Percentiles rank a stretch among this genome's conserved stretches.
These are phyloP conservation scores for Boletellus emodensis DNA, from an alignment of 768 basidiomycete species.

Conservation along the genomic window DNA sequence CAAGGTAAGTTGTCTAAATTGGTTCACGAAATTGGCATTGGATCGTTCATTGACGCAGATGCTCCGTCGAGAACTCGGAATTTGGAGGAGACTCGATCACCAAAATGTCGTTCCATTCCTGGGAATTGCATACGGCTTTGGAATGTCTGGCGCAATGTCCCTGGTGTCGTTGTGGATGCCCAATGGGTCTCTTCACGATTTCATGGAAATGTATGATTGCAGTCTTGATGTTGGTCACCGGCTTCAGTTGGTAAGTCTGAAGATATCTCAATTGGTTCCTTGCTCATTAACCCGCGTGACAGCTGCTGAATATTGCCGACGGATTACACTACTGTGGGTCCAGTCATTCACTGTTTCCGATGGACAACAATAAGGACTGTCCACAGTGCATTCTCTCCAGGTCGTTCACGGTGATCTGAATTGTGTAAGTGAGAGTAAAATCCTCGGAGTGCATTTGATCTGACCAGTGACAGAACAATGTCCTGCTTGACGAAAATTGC, in stretches of 20 bases:
- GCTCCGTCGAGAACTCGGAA: slow-evolving; percentile 4
- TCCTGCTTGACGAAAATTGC: neutral
- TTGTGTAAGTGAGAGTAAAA: no score
- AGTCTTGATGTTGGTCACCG: neutral
- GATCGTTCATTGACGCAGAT: neutral
- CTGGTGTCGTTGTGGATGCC: no score
- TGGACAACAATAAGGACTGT: no score
- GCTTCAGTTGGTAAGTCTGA: slow-evolving; percentile 9
- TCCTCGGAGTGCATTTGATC: no score
- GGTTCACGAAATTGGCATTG: no score
- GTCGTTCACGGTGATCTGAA: no score
- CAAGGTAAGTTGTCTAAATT: neutral
- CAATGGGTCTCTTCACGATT: no score
- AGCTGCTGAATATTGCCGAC: neutral
- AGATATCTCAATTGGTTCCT: neutral
- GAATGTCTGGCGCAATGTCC: no score
- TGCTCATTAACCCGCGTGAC: neutral
- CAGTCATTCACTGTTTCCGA: neutral
- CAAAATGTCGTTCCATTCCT: no score
- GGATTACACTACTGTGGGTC: neutral
- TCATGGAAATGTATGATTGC: no score
- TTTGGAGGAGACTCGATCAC: neutral
- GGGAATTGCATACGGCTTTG: no score
- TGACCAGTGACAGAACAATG: neutral
- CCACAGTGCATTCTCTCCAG: no score